A percentile compares a stretch with the other conserved stretches of the same genome.
These are phyloP conservation scores for Brasenia schreberi DNA, from an alignment of 164 flowering plant genomes.

Conservation along the genomic window DNA sequence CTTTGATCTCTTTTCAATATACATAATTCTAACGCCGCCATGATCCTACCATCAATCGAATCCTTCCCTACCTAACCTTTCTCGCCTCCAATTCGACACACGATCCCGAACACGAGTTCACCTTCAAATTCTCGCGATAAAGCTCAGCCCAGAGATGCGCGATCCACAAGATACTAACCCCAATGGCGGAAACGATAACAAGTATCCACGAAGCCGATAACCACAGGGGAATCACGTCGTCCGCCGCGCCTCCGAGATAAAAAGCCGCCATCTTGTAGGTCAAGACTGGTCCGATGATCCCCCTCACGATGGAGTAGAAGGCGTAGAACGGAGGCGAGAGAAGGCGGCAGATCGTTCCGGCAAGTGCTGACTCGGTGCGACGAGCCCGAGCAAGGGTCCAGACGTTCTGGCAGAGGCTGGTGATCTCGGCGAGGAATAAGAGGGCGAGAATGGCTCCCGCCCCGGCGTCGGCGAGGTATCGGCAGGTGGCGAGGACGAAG, in stretches of 20 bases:
- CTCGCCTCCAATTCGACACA: no score
- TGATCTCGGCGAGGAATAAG: constrained; percentile 63
- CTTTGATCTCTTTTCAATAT: no score
- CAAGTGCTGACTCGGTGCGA: constrained; percentile 24
- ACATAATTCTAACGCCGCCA: no score
- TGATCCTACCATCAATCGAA: no score
- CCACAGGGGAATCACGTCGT: constrained; percentile 54
- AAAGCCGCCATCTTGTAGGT: constrained; percentile 49
- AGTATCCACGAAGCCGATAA: constrained; percentile 61
- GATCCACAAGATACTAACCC: constrained; percentile 71
- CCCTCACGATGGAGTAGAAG: constrained; percentile 55
- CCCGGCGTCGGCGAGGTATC: constrained; percentile 50
- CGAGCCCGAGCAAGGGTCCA: constrained; percentile 71
- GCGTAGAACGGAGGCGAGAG: constrained; percentile 60
- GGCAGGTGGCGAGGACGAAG: constrained; percentile 74
- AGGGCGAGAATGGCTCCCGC: constrained; percentile 52
- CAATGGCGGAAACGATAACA: constrained; percentile 47
- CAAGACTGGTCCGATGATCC: constrained; percentile 54
- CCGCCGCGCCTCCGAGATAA: constrained; percentile 43
- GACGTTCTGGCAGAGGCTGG: constrained; percentile 72
- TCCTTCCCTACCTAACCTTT: no score
- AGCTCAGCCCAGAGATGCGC: constrained; percentile 59
- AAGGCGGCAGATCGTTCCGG: constrained; percentile 29
- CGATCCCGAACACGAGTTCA: no score
- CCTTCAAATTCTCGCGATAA: constrained; percentile 23